These are phyloP conservation scores for Sphagnum contortum DNA, from an alignment of 225 moss, liverwort and hornwort genomes.

Conservation along the genomic window DNA sequence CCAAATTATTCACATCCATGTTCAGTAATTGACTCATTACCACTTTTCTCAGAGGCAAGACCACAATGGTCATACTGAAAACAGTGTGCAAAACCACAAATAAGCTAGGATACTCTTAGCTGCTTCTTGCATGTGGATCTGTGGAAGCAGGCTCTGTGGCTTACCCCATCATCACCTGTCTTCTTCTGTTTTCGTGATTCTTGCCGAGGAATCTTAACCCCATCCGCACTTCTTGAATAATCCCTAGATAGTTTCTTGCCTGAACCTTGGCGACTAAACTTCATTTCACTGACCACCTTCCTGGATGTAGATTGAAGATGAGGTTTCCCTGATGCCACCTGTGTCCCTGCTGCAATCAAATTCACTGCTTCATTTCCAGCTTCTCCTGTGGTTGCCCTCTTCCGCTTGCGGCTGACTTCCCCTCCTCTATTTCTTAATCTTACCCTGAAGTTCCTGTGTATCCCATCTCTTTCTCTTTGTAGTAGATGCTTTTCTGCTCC, in stretches of 20 bases:
- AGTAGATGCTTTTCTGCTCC: slow-evolving; percentile 10
- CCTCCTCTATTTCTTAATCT: slow-evolving; percentile 40
- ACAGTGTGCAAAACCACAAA: no score
- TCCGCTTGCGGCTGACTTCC: slow-evolving; percentile 27
- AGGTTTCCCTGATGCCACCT: slow-evolving; percentile 12
- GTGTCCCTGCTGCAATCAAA: neutral
- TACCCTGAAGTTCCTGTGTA: slow-evolving; percentile 12
- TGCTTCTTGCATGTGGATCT: no score
- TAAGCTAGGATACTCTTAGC: no score
- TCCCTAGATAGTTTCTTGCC: slow-evolving; percentile 51
- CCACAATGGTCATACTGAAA: no score
- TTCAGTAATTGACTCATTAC: neutral
- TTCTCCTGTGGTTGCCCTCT: slow-evolving; percentile 17
- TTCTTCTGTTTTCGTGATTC: slow-evolving; percentile 44
- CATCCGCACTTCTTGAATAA: slow-evolving; percentile 30
- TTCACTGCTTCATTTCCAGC: slow-evolving; percentile 19
- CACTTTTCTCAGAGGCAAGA: no score
- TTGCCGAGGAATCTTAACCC: slow-evolving; percentile 39
- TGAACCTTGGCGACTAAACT: slow-evolving; percentile 33
- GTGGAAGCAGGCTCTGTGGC: slow-evolving; percentile 7
- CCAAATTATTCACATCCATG: neutral
- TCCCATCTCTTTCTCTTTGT: slow-evolving; percentile 21
- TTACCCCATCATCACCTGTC: slow-evolving; percentile 96
- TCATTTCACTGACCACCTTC: slow-evolving; percentile 31
- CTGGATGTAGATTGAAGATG: slow-evolving; percentile 29